A percentile compares a stretch with the other conserved stretches of the same genome.
Conservation (phyloP, 2,329 filamentous ascomycete genomes). For the Coleophoma eucalyptorum region DNA sequence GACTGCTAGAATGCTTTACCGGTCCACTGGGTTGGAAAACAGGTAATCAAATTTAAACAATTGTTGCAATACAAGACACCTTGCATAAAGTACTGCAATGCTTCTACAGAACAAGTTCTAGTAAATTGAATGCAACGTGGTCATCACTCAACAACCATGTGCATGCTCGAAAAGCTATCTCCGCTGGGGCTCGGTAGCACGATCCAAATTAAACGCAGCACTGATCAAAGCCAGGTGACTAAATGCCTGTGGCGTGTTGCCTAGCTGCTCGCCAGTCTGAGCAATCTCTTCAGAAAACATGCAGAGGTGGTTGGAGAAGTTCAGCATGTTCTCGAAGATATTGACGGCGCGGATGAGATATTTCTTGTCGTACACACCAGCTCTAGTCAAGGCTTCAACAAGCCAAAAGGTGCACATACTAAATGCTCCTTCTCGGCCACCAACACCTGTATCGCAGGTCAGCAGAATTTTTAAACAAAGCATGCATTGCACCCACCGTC, state of each 20-base stretch:
- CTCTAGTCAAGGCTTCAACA: slow-evolving; percentile 72
- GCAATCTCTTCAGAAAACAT: slow-evolving; percentile 82
- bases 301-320: slow-evolving; percentile 70
- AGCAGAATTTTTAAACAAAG: neutral
- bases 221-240: slow-evolving; percentile 73
- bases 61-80: no score
- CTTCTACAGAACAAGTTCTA: no score
- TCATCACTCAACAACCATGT: no score
- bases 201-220: slow-evolving; percentile 72
- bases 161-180: no score
- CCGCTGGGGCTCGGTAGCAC: slow-evolving; percentile 29
- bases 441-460: slow-evolving; percentile 50
- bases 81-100: no score
- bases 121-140: no score
- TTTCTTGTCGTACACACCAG: slow-evolving; percentile 59
- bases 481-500: slow-evolving; percentile 47
- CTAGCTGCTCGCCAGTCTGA: slow-evolving; percentile 70
- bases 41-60: no score
- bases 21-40: no score
- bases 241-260: slow-evolving; percentile 77
- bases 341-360: slow-evolving; percentile 60
- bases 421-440: slow-evolving; percentile 72
- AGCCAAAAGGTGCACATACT: slow-evolving; percentile 84
- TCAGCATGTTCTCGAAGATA: slow-evolving; percentile 74
- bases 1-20: no score